Evolutionary conservation across 2,329 filamentous ascomycete genomes (phyloP).

Genomic region (Colletotrichum sp.): DNA sequence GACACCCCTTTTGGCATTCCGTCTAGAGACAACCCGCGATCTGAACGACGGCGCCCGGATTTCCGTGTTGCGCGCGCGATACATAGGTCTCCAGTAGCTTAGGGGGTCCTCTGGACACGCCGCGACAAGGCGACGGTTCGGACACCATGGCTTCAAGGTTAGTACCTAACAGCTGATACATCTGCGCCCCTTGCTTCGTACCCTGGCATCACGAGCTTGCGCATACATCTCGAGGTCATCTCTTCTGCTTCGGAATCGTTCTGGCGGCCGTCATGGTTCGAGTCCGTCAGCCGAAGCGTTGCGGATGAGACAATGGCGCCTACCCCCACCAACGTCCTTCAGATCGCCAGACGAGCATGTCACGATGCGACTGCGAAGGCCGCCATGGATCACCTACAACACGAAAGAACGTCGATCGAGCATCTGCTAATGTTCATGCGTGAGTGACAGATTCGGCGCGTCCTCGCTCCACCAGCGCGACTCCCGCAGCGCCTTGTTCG

Average conservation of each 20-base stretch:
- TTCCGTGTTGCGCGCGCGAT: neutral
- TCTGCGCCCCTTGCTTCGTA: neutral
- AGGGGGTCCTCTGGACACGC: neutral
- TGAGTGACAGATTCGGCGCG: conserved; percentile 62
- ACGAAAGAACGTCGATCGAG: neutral
- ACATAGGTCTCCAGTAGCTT: neutral
- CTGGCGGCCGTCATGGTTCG: neutral
- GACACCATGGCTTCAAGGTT: conserved; percentile 21
- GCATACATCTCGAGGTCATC: neutral
- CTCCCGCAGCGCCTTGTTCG: conserved; percentile 75
- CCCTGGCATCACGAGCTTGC: neutral
- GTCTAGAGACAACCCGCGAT: neutral
- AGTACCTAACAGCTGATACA: conserved; percentile 19
- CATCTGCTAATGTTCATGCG: neutral
- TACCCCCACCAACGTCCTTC: neutral
- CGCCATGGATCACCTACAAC: neutral
- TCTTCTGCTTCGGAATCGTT: neutral
- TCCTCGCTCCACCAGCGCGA: conserved; percentile 77
- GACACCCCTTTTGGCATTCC: neutral
- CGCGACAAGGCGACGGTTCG: neutral
- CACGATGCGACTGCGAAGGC: neutral
- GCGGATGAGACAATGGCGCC: neutral
- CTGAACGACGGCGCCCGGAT: neutral
- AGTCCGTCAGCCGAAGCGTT: neutral
- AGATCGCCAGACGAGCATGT: neutral